Conservation (phyloP, 495 filamentous ascomycete genomes). For the Podospora comata region DNA sequence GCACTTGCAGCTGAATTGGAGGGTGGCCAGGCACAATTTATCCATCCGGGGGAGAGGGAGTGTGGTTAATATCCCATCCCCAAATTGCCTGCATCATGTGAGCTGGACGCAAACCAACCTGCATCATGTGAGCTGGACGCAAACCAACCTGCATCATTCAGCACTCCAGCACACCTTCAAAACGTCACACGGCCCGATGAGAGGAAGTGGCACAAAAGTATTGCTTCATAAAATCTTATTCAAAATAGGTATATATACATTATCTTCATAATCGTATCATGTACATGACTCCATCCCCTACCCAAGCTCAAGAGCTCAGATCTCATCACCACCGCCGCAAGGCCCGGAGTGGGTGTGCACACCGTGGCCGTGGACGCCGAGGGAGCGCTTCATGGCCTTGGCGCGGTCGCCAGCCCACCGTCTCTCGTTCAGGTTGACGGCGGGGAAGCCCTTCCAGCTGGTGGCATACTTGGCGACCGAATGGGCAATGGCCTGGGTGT, state of each 20-base stretch:
- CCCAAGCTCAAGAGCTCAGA: background rate
- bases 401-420: slow-evolving; percentile 22
- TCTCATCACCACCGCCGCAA: slow-evolving; percentile 20
- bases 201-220: background rate
- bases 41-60: background rate
- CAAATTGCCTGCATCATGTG: background rate
- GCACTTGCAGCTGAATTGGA: background rate
- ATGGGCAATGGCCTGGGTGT: slow-evolving; percentile 60
- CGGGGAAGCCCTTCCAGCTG: slow-evolving; percentile 41
- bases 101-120: background rate
- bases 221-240: background rate
- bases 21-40: background rate
- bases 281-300: background rate
- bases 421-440: slow-evolving; percentile 8
- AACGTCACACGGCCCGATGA: too few relatives aligned
- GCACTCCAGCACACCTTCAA: background rate
- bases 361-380: background rate
- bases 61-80: background rate
- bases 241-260: slow-evolving; percentile 5
- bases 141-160: background rate
- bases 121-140: too few relatives aligned
- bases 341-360: slow-evolving; percentile 19
- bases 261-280: background rate
- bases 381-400: slow-evolving; percentile 15
- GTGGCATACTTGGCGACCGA: slow-evolving; percentile 60